Evolutionary conservation across 1,139 yeast species (phyloP).

Genomic region (Taphrina flavorubra): DNA sequence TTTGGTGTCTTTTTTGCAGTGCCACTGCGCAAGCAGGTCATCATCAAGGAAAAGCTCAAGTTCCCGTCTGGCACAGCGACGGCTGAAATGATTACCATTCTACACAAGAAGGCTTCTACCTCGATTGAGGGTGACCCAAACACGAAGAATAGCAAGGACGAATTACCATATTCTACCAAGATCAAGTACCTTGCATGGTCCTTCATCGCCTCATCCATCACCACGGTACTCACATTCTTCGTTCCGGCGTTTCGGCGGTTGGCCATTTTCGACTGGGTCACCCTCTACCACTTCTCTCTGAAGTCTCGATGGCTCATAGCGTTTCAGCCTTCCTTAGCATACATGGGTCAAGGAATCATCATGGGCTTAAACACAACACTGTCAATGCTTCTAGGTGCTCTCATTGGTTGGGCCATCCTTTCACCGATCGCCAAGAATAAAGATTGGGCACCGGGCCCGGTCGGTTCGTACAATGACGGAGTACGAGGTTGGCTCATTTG

Average conservation of each 20-base stretch:
- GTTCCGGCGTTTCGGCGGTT: slow-evolving; percentile 69
- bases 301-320: slow-evolving; percentile 79
- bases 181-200: slow-evolving; percentile 64
- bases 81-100: slow-evolving; percentile 85
- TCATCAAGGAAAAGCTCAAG: slow-evolving; percentile 79
- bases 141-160: slow-evolving; percentile 33
- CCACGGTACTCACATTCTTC: slow-evolving; percentile 74
- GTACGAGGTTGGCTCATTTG: slow-evolving; percentile 98
- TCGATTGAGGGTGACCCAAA: slow-evolving; percentile 15
- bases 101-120: slow-evolving; percentile 63
- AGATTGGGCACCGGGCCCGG: slow-evolving; percentile 89
- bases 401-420: slow-evolving; percentile 88
- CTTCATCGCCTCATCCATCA: slow-evolving; percentile 70
- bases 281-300: slow-evolving; percentile 50
- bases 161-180: slow-evolving; percentile 54
- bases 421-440: slow-evolving; percentile 74
- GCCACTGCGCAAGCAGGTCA: slow-evolving; percentile 77
- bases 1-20: slow-evolving; percentile 96
- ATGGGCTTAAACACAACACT: slow-evolving; percentile 94
- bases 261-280: slow-evolving; percentile 71
- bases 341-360: slow-evolving; percentile 94
- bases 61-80: slow-evolving; percentile 98
- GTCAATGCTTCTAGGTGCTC: slow-evolving; percentile 86
- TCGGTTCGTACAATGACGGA: slow-evolving; percentile 77
- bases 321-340: slow-evolving; percentile 95